Base-by-base conservation (phyloP, 2,329 filamentous ascomycete species). In the Aspergillus sojae region DNA sequence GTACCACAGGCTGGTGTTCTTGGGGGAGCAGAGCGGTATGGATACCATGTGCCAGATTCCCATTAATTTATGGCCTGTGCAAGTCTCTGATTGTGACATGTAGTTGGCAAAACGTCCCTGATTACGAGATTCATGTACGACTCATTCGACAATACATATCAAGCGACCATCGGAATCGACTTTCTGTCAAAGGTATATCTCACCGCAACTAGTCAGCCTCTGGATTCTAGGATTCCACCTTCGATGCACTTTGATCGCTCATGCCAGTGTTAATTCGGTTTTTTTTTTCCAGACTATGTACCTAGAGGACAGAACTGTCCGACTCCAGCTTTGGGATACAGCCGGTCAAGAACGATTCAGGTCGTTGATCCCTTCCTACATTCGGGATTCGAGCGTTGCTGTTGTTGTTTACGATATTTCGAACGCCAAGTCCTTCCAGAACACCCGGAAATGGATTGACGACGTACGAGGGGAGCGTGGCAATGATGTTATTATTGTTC, bases 71-170 rank as follows among this genome's bases (percentile, higher is more conserved):
- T 26, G 16, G 11, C 32, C 21, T 41, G 14, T 55, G 12, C 34
- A 55, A 26, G n/a, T 57, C 5, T 65, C 69, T 74, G 64, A 74
- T 60, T 43, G 54, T 16, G 39, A 54, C 21, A 43, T 62, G 66
- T 78, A 98, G 95, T 99, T 74, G 95, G 95, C 78, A 99, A 99
- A 84, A 99, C 95, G 36, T 99, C 95, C 66, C 84, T 99, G 73
- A 99, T 99, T 79, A 99, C 95, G 70, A 90, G 95, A 69, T 99
- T 99, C 85, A 99, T 99, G 95, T 99, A 99, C 86, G 95, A 99
- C 82, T 98, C 95, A 55, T 99, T 99, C 85, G 95, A 99, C 85
- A 97, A 96, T 83, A 98, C 94, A 86, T 99, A 99, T 83, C 95
- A 99, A 82, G 95, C 95, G 62, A 99, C 95, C 45, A 98, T 99